Conservation (phyloP, 1,139 yeast species). For the Diutina mesorugosa region DNA sequence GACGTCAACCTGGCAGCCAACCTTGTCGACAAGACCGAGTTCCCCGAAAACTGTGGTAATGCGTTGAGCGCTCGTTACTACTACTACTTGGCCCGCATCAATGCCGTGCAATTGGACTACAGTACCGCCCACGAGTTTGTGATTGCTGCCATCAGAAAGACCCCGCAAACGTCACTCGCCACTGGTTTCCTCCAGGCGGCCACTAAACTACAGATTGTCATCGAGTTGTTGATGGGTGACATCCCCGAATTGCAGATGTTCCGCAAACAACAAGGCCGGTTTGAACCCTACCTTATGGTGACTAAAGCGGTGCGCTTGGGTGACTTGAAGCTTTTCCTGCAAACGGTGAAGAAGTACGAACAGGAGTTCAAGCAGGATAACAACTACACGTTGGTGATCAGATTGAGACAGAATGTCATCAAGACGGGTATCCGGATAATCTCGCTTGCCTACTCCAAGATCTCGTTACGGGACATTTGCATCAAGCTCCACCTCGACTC, state of each 20-base stretch:
- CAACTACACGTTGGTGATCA: conserved; percentile 69
- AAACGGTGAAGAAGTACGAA: conserved; percentile 58
- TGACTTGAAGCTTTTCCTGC: conserved; percentile 70
- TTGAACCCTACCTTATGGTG: conserved; percentile 75
- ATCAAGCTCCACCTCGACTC: conserved; percentile 83
- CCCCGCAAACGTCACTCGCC: conserved; percentile 86
- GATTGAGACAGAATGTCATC: conserved; percentile 93
- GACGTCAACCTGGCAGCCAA: conserved; percentile 83
- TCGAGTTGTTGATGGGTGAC: conserved; percentile 92
- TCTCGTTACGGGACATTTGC: conserved; percentile 83
- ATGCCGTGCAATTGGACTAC: conserved; percentile 87
- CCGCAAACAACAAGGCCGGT: conserved; percentile 30
- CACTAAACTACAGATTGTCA: conserved; percentile 74
- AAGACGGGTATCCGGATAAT: conserved; percentile 95
- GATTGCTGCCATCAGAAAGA: conserved; percentile 87
- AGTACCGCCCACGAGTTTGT: conserved; percentile 83
- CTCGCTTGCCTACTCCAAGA: conserved; percentile 81
- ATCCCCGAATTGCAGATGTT: conserved; percentile 86
- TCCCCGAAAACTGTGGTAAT: conserved; percentile 77
- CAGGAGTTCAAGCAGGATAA: conserved; percentile 59
- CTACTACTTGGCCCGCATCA: conserved; percentile 80
- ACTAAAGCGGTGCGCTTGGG: conserved; percentile 91
- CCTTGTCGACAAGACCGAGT: conserved; percentile 77
- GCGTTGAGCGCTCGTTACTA: conserved; percentile 86
- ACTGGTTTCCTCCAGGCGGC: conserved; percentile 85